Base-by-base conservation (phyloP, 208 protist genomes). In the Trypanosoma congolense region DNA sequence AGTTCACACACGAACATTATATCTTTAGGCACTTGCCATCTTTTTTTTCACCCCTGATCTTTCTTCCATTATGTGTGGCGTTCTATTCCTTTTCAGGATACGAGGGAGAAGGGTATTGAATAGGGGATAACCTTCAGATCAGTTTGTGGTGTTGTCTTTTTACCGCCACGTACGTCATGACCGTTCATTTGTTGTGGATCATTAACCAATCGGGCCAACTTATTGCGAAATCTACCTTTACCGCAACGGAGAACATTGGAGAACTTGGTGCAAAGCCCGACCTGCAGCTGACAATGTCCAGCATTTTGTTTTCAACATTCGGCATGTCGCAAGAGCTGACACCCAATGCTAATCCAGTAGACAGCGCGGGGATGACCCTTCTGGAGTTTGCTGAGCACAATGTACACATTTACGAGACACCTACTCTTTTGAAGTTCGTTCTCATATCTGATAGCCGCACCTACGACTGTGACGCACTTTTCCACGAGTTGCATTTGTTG, bases 251-350 rank as follows among this genome's bases (percentile, higher is more conserved):
- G 16, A 75, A 73, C 54, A 87, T 88, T 61, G 81, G 82, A 41
- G 82, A 93, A 54, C 68, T 93, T 2, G 85, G 85, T 26, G 66
- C 73, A 40, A 90, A 88, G 41, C 76, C 86, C 4, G 86, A 93
- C 56, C 67, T 87, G 28, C 80, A 87, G 50, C 72, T 93, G 40
- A 90, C 81, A 28, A 41, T 88, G 21, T 86, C 81, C n/a, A 90
- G 81, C 45, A 82, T 90, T 21, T 69, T 93, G 47, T 90, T 93
- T 65, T 90, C 81, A 9, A 87, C 77, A 14, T 90, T 70, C 60
- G 80, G 86, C 45, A 93, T 93, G 79, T 89, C 80, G 9, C 81
- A 90, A 71, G 75, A 93, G 49, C 52, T 93, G 38, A 93, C 82
- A 31, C 86, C 86, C 0, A 88, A 88, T 61, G 75, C 71, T 0